These are phyloP conservation scores for Neotropicomus parvogracilis DNA, from an alignment of 1,284 basidiomycete genomes.

Conservation along the genomic window DNA sequence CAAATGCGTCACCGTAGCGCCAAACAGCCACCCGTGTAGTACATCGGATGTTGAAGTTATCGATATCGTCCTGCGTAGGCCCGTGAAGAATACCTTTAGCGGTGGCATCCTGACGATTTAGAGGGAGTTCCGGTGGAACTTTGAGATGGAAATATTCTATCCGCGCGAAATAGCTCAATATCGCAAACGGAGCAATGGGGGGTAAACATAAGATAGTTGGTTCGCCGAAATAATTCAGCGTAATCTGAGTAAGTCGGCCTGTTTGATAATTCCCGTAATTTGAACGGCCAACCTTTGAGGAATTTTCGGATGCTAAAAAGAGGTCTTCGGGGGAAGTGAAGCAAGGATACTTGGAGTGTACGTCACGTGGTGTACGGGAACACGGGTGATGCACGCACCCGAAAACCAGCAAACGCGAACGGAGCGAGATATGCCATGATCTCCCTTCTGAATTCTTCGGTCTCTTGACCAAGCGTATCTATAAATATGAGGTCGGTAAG, in stretches of 20 bases:
- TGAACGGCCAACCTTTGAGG: conserved; percentile 1
- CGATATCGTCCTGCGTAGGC: conserved; percentile 44
- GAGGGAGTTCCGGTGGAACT: conserved; percentile 38
- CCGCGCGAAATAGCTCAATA: conserved; percentile 45
- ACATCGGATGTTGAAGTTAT: conserved; percentile 40
- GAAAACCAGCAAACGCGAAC: conserved; percentile 46
- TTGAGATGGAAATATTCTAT: conserved; percentile 35
- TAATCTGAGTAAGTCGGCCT: conserved; percentile 26
- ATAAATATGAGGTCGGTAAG: conserved; percentile 6
- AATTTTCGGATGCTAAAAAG: conserved; percentile 9
- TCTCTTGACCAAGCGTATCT: conserved; percentile 37
- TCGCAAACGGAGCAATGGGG: conserved; percentile 43
- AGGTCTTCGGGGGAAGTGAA: conserved; percentile 26
- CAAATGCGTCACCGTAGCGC: conserved; percentile 23
- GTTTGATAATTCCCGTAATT: conserved; percentile 24
- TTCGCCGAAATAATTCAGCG: conserved; percentile 43
- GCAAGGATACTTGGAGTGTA: conserved; percentile 33
- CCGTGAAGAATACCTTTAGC: conserved; percentile 31
- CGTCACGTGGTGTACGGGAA: conserved; percentile 11
- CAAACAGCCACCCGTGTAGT: conserved; percentile 33
- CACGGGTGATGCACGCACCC: conserved; percentile 35
- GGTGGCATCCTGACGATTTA: conserved; percentile 24
- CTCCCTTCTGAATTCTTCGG: conserved; percentile 31
- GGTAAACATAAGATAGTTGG: conserved; percentile 36
- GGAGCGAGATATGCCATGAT: conserved; percentile 41